These are phyloP conservation scores for Rhodotorula glutinis DNA, from an alignment of 1,284 basidiomycete genomes.

Conservation along the genomic window DNA sequence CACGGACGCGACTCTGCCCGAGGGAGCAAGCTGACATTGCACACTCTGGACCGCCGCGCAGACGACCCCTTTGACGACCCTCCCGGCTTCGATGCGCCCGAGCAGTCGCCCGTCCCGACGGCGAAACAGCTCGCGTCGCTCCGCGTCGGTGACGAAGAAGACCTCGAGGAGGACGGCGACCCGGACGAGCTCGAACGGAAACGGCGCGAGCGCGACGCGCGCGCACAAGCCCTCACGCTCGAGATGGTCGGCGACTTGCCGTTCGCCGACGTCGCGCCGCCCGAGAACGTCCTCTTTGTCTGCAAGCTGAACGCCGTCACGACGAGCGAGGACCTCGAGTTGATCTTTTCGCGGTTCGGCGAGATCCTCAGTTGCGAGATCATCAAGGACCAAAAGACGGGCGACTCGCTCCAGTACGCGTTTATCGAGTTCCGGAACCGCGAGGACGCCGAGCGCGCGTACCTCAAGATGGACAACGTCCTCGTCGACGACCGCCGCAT, in stretches of 20 bases:
- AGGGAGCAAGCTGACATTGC: too few relatives aligned
- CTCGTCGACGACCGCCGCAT: conserved; percentile 97
- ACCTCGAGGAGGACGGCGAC: conserved; percentile 54
- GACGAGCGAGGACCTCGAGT: conserved; percentile 89
- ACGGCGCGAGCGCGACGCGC: conserved; percentile 77
- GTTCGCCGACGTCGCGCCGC: conserved; percentile 94
- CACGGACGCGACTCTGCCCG: too few relatives aligned
- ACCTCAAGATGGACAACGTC: conserved; percentile 99
- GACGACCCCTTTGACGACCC: conserved; percentile 96
- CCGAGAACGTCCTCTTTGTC: conserved; percentile 97
- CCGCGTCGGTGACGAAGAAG: conserved; percentile 83
- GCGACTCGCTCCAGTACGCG: conserved; percentile 94
- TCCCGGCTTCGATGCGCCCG: conserved; percentile 65
- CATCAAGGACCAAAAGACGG: conserved; percentile 90
- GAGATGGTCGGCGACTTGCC: conserved; percentile 99
- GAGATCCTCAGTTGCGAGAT: conserved; percentile 95
- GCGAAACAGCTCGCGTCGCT: conserved; percentile 48
- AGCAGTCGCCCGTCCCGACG: conserved; percentile 64
- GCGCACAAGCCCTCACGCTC: conserved; percentile 88
- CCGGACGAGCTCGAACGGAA: conserved; percentile 74
- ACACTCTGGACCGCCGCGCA: conserved; percentile 44
- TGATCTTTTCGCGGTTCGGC: conserved; percentile 96
- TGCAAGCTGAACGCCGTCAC: conserved; percentile 98
- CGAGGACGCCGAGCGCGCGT: conserved; percentile 92
- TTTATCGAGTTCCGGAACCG: conserved; percentile 97